phyloP scores from a whole-genome alignment of 495 filamentous ascomycete genomes.

The Penicillium egyptiacum region DNA sequence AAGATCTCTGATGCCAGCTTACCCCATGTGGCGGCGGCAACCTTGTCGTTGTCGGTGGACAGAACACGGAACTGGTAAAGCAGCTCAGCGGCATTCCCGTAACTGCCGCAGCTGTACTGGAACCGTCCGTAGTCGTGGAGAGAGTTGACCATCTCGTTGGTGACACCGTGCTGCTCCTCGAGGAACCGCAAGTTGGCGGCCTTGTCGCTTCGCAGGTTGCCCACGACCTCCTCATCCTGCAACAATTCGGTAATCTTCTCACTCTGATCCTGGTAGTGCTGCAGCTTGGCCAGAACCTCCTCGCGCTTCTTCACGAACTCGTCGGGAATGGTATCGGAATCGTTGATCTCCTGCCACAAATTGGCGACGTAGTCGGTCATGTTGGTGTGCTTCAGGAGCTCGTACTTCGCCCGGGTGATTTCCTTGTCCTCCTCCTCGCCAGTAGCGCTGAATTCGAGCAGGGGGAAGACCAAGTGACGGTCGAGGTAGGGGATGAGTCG shows the following conservation, averaged over 20 bases:
- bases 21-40: conserved; percentile 91
- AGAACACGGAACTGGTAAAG: conserved; percentile 96
- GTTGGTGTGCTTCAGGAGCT: conserved; percentile 91
- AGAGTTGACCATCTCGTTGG: conserved; percentile 87
- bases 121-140: conserved; percentile 93
- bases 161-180: conserved; percentile 92
- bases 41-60: conserved; percentile 96
- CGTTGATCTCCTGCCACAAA: conserved; percentile 82
- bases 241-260: conserved; percentile 81
- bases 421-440: conserved; percentile 62
- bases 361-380: conserved; percentile 96
- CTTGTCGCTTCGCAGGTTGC: conserved; percentile 89
- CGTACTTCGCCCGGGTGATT: conserved; percentile 80
- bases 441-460: conserved; percentile 76
- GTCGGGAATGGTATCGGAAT: conserved; percentile 71
- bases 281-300: conserved; percentile 77
- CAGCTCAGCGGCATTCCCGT: conserved; percentile 79
- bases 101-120: conserved; percentile 95
- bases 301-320: conserved; percentile 87
- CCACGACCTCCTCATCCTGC: conserved; percentile 81
- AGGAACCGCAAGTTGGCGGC: conserved; percentile 94
- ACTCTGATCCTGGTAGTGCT: conserved; percentile 80
- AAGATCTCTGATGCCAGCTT: conserved; percentile 93
- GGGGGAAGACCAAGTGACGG: conserved; percentile 90
- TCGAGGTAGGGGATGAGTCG: conserved; percentile 91